Evolutionary conservation across 177 flowering plant species (phyloP), one percentile per base, ranked within the genome.

Genomic region (Vitis hybrid): DNA sequence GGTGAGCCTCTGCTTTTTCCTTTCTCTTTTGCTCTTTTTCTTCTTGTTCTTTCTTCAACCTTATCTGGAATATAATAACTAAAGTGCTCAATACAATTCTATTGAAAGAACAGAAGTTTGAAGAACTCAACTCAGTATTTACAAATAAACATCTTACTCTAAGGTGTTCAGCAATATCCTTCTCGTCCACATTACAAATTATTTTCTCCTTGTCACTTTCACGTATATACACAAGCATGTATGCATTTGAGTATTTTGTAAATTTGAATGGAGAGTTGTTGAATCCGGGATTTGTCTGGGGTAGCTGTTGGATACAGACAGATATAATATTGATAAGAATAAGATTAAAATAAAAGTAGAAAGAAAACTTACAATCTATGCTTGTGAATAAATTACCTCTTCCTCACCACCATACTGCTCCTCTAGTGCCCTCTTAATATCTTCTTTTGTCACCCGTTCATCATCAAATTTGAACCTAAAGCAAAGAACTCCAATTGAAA

Each of bases 371-470:
- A 14, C 3, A 39, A 14, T 4, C 11, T 26, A 69, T 8, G 55
- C 51, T 26, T 11, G 4, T 8, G 23, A 60, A 60, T 18, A 11
- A 1, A 17, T 19, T 63, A 81, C 84, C 80, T 81, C 84, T 60
- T 81, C 84, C 62, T 81, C 84, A 39, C 81, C 84, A 70, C 84
- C 84, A 76, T 78, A 81, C 60, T 81, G 84, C 69, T 81, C 84
- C 69, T 78, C 84, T 30, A 81, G 50, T 15, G 81, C 84, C 67
- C 84, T 73, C 74, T 78, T 76, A 60, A 63, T 56, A 69, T 78
- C 81, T 69, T 81, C 84, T 73, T 81, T 81, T 30, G 84, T 78
- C 14, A 81, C 84, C 68, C 84, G 60, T 65, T 81, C 84, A 71
- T 81, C 84, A 68, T 81, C 84, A 78, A 81, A 81, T 49, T 81